Evolutionary conservation across 805 yeast genomes (phyloP).

Genomic region (Ogataea thermomethanolica): DNA sequence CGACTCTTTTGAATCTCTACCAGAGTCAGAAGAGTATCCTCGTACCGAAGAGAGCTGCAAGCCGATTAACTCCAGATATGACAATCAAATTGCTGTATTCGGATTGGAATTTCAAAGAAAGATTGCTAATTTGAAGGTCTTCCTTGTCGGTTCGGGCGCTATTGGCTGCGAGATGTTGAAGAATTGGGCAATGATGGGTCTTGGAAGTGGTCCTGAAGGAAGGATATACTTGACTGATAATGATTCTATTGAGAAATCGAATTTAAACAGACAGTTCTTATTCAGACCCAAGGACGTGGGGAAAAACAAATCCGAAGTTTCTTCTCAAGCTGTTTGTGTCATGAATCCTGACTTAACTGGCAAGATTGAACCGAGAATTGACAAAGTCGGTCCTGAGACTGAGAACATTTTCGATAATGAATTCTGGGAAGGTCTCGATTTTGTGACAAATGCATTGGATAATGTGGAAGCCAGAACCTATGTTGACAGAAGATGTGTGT

Average conservation of each 20-base stretch:
- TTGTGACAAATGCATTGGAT: constrained; percentile 95
- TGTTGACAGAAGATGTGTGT: constrained; percentile 95
- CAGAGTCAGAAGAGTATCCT: constrained; percentile 51
- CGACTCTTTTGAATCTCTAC: constrained; percentile 90
- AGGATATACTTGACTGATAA: constrained; percentile 83
- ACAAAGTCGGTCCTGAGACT: constrained; percentile 92
- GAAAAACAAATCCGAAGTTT: constrained; percentile 81
- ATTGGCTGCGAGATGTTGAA: constrained; percentile 98
- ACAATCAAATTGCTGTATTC: constrained; percentile 92
- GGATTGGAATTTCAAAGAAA: constrained; percentile 74
- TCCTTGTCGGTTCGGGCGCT: constrained; percentile 96
- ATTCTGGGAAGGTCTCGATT: constrained; percentile 81
- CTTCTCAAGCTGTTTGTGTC: constrained; percentile 73
- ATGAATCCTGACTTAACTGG: constrained; percentile 86
- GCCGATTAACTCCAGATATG: constrained; percentile 82
- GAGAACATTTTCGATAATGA: constrained; percentile 79
- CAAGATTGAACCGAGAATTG: constrained; percentile 70
- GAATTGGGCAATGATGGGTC: constrained; percentile 96
- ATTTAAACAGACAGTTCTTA: constrained; percentile 92
- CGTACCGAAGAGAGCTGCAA: constrained; percentile 70
- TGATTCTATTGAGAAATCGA: constrained; percentile 93
- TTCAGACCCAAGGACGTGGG: constrained; percentile 96
- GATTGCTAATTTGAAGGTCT: constrained; percentile 74
- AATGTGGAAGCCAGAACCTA: constrained; percentile 97
- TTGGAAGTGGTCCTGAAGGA: constrained; percentile 90